phyloP scores from a whole-genome alignment of 129 eudicot genomes.

The Saposhnikovia divaricata region DNA sequence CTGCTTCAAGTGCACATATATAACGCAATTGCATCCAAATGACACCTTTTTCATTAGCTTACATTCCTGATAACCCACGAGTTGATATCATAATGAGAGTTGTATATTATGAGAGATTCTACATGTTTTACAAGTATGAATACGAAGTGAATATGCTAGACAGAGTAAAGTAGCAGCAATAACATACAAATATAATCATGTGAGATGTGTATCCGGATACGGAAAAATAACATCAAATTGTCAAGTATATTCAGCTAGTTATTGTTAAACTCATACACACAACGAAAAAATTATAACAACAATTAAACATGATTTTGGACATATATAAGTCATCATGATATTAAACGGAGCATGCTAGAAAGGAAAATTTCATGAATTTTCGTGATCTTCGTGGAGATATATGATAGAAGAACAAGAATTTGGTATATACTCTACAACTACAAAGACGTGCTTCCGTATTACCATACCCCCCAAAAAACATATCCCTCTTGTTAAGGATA shows the following conservation, averaged over 20 bases:
- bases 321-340: neutral
- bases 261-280: neutral
- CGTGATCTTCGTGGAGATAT: neutral
- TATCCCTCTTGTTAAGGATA: neutral
- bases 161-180: neutral
- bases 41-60: neutral
- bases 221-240: neutral
- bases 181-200: neutral
- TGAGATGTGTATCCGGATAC: neutral
- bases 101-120: neutral
- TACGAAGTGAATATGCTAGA: neutral
- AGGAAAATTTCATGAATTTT: neutral
- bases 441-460: neutral
- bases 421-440: neutral
- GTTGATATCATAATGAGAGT: neutral
- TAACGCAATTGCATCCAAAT: neutral
- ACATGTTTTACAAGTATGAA: neutral
- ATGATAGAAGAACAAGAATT: neutral
- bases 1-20: neutral
- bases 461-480: neutral
- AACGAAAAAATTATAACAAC: neutral
- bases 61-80: neutral
- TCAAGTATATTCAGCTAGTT: neutral
- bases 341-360: neutral
- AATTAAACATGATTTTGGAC: neutral